phyloP scores from a whole-genome alignment of 2,329 filamentous ascomycete species.

The Phialocephala sp. region DNA sequence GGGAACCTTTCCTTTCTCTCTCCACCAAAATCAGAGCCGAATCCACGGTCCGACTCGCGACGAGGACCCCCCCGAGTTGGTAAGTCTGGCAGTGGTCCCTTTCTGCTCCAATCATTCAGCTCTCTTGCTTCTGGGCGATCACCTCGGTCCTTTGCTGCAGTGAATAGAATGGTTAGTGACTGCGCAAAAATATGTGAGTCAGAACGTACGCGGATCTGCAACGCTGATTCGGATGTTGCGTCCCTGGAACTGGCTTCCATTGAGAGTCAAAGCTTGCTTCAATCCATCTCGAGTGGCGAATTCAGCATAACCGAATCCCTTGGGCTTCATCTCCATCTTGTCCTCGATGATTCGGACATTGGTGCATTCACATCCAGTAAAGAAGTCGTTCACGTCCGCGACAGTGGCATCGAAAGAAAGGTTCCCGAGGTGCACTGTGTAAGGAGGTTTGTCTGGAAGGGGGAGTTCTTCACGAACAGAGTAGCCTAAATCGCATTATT shows the following conservation, averaged over 20 bases:
- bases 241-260: constrained; percentile 83
- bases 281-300: constrained; percentile 87
- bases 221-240: constrained; percentile 92
- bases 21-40: constrained; percentile 52
- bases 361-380: constrained; percentile 81
- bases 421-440: constrained; percentile 94
- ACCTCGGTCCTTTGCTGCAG: constrained; percentile 77
- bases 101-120: constrained; percentile 89
- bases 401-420: constrained; percentile 92
- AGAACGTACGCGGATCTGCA: constrained; percentile 89
- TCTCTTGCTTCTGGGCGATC: constrained; percentile 74
- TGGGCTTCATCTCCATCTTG: constrained; percentile 89
- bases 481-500: constrained; percentile 53
- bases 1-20: constrained; percentile 75
- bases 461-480: constrained; percentile 77
- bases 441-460: constrained; percentile 90
- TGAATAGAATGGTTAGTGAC: constrained; percentile 11
- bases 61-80: constrained; percentile 57
- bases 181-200: constrained; percentile 29
- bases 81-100: constrained; percentile 82
- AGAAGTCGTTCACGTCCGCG: constrained; percentile 84
- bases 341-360: constrained; percentile 97
- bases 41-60: constrained; percentile 57
- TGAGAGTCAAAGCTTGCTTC: constrained; percentile 86
- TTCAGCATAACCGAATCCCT: constrained; percentile 98